phyloP scores from a whole-genome alignment of 1,139 yeast species.

The Blastobotrys ciferrii region DNA sequence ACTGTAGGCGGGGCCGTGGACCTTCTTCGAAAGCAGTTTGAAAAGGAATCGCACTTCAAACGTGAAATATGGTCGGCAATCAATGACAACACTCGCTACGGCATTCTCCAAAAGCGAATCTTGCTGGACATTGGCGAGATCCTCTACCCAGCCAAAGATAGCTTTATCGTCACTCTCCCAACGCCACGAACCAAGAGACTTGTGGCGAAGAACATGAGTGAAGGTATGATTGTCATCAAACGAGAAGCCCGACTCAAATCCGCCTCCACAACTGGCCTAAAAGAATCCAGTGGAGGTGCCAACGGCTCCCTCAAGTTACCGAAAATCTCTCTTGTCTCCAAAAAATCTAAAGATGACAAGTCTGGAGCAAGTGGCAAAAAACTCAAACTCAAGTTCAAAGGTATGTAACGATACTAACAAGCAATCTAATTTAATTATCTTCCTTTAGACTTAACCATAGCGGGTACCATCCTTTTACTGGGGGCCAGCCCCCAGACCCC shows the following conservation, averaged over 20 bases:
- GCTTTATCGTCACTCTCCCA: conserved; percentile 57
- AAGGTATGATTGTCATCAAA: conserved; percentile 43
- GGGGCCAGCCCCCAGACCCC: no score
- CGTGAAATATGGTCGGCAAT: conserved; percentile 67
- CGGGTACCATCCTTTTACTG: no score
- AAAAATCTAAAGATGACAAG: background rate
- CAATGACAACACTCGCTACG: conserved; percentile 45
- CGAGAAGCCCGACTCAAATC: conserved; percentile 16
- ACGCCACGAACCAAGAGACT: conserved; percentile 69
- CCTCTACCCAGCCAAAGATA: conserved; percentile 61
- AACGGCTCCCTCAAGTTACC: conserved; percentile 2
- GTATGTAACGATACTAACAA: background rate
- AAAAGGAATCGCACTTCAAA: conserved; percentile 61
- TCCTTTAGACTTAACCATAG: no score
- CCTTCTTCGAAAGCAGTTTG: conserved; percentile 61
- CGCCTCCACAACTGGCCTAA: background rate
- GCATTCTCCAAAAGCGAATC: conserved; percentile 59
- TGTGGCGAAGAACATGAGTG: conserved; percentile 52
- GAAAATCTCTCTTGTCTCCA: background rate
- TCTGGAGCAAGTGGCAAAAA: background rate
- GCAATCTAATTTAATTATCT: background rate
- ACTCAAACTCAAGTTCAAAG: conserved; percentile 2
- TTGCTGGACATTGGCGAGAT: conserved; percentile 66
- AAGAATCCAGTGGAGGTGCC: background rate
- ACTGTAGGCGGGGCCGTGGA: conserved; percentile 64